phyloP scores from a whole-genome alignment of 176 grass and related monocot genomes.

The Areca catechu region DNA sequence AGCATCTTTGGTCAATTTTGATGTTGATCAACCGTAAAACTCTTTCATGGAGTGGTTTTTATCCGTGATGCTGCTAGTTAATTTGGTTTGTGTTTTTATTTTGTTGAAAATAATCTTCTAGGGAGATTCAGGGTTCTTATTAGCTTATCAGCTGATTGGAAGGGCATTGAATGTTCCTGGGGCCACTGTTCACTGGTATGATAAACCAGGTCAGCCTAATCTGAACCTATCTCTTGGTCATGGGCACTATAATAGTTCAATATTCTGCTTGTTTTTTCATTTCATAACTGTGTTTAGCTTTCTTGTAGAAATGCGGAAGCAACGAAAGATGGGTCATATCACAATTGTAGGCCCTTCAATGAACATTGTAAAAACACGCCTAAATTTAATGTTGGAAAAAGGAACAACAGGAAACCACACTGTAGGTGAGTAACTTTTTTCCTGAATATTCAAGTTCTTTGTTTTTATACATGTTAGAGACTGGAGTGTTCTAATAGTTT shows the following conservation, averaged over 20 bases:
- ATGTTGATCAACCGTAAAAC: too few species aligned
- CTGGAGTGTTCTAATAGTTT: too few species aligned
- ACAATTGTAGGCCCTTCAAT: constrained; percentile 87
- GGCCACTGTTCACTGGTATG: constrained; percentile 84
- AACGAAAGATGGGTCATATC: constrained; percentile 92
- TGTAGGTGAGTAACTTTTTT: constrained; percentile 8
- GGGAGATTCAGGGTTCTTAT: constrained; percentile 60
- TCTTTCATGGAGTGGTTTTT: too few species aligned
- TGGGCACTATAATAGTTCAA: too few species aligned
- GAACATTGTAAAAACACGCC: constrained; percentile 36
- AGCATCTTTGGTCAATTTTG: too few species aligned
- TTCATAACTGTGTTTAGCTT: neutral
- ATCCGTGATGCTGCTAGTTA: neutral
- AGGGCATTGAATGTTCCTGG: constrained; percentile 66
- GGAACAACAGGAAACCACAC: constrained; percentile 6
- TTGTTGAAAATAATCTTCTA: constrained; percentile 19
- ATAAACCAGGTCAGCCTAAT: constrained; percentile 66
- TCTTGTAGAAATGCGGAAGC: constrained; percentile 67
- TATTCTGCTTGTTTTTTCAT: too few species aligned
- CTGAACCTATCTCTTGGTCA: neutral
- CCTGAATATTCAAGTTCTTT: too few species aligned
- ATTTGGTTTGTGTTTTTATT: constrained; percentile 14
- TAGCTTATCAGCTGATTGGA: constrained; percentile 53
- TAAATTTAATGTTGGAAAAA: constrained; percentile 59
- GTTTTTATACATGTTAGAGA: too few species aligned